phyloP scores from a whole-genome alignment of 805 yeast genomes.

The Candida hispaniensis region DNA sequence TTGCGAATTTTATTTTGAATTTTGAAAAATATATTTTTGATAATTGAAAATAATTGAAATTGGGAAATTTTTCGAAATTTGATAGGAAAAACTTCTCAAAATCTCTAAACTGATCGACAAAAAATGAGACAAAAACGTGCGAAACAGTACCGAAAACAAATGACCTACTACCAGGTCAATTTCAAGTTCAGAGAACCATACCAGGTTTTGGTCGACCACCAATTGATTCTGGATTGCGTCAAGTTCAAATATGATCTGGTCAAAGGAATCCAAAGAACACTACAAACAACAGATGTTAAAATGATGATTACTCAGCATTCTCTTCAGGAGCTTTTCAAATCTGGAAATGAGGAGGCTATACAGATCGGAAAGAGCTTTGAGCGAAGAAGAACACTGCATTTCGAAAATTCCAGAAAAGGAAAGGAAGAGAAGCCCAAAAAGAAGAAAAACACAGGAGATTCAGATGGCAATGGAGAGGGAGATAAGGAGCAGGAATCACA shows the following conservation, averaged over 20 bases:
- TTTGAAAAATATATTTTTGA: conserved; percentile 3
- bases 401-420: conserved; percentile 20
- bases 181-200: conserved; percentile 92
- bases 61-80: no score
- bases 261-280: conserved; percentile 69
- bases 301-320: conserved; percentile 90
- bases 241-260: conserved; percentile 63
- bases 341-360: conserved; percentile 65
- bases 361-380: conserved; percentile 73
- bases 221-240: conserved; percentile 54
- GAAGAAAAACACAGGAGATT: conserved; percentile 17
- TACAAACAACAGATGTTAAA: conserved; percentile 60
- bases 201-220: conserved; percentile 80
- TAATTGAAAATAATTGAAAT: no score
- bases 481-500: conserved; percentile 7
- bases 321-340: conserved; percentile 70
- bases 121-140: conserved; percentile 94
- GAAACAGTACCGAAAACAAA: conserved; percentile 84
- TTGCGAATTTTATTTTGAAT: background rate
- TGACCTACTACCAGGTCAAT: conserved; percentile 71
- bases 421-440: conserved; percentile 11
- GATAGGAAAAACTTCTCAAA: no score
- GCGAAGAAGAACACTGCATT: conserved; percentile 87
- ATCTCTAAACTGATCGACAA: background rate
- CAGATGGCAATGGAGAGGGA: conserved; percentile 17